phyloP scores from a whole-genome alignment of 2,329 filamentous ascomycete genomes.

The Talaromyces sp. region DNA sequence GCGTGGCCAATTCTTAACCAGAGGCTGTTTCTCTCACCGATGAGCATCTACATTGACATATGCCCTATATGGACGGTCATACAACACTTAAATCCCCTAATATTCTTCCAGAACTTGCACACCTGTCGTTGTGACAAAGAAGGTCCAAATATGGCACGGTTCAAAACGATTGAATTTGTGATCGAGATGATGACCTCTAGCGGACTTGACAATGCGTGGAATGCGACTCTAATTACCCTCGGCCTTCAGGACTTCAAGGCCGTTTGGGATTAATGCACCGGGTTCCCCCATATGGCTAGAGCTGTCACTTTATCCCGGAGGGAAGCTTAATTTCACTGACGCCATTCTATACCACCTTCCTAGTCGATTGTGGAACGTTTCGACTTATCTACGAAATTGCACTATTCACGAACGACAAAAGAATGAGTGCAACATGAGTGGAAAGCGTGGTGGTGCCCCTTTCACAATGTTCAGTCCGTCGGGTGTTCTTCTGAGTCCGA shows the following conservation, averaged over 20 bases:
- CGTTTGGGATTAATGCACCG: background rate
- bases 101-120: background rate
- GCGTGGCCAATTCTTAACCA: background rate
- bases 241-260: background rate
- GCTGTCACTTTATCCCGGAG: background rate
- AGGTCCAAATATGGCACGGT: background rate
- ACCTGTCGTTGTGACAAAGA: background rate
- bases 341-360: too few relatives aligned
- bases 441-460: background rate
- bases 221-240: background rate
- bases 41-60: too few relatives aligned
- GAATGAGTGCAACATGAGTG: background rate
- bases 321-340: background rate
- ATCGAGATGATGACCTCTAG: background rate
- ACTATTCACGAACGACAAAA: background rate
- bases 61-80: too few relatives aligned
- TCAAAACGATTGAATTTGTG: background rate
- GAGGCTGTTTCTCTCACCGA: too few relatives aligned
- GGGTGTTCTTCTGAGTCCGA: background rate
- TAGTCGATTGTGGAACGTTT: background rate
- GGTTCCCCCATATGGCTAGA: background rate
- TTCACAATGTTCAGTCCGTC: background rate
- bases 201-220: background rate
- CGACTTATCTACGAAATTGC: background rate
- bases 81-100: too few relatives aligned